These are phyloP conservation scores for Tremellales sp. DNA, from an alignment of 1,284 basidiomycete genomes.

Conservation along the genomic window DNA sequence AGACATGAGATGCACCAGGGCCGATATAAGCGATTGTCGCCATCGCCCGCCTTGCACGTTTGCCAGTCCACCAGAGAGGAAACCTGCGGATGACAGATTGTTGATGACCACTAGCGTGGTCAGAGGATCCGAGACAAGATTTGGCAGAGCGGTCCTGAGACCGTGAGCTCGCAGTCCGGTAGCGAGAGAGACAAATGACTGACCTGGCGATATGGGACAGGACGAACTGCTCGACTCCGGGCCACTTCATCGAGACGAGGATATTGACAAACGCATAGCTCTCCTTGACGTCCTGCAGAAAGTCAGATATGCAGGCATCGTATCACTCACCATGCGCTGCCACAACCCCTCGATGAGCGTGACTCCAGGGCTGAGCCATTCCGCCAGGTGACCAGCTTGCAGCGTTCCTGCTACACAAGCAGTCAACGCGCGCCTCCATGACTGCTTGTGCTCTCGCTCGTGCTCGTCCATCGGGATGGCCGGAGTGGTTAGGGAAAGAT, in stretches of 20 bases:
- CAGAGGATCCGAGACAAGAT: slow-evolving; percentile 31
- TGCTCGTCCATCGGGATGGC: background rate
- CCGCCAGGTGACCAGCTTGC: slow-evolving; percentile 43
- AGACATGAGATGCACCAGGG: slow-evolving; percentile 18
- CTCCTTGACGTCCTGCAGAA: slow-evolving; percentile 21
- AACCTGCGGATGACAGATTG: slow-evolving; percentile 39
- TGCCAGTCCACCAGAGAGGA: slow-evolving; percentile 39
- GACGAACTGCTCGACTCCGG: slow-evolving; percentile 48
- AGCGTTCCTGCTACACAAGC: slow-evolving; percentile 32
- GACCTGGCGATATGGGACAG: slow-evolving; percentile 41
- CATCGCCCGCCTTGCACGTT: slow-evolving; percentile 49
- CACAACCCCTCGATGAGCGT: slow-evolving; percentile 43
- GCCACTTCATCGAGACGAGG: slow-evolving; percentile 43
- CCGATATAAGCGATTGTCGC: slow-evolving; percentile 33
- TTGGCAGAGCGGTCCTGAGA: slow-evolving; percentile 26
- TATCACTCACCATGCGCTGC: slow-evolving; percentile 32
- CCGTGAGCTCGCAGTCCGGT: background rate
- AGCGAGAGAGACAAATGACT: slow-evolving; percentile 7
- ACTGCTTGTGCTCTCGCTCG: slow-evolving; percentile 2
- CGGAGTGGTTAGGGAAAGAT: background rate
- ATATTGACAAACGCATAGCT: slow-evolving; percentile 42
- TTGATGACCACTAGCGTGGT: slow-evolving; percentile 43
- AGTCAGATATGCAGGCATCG: background rate
- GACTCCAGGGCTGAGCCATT: slow-evolving; percentile 49
- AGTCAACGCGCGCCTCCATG: slow-evolving; percentile 31